A percentile compares a stretch with the other conserved stretches of the same genome.
Conservation (phyloP, 768 basidiomycete genomes). For the Hericium coralloides region DNA sequence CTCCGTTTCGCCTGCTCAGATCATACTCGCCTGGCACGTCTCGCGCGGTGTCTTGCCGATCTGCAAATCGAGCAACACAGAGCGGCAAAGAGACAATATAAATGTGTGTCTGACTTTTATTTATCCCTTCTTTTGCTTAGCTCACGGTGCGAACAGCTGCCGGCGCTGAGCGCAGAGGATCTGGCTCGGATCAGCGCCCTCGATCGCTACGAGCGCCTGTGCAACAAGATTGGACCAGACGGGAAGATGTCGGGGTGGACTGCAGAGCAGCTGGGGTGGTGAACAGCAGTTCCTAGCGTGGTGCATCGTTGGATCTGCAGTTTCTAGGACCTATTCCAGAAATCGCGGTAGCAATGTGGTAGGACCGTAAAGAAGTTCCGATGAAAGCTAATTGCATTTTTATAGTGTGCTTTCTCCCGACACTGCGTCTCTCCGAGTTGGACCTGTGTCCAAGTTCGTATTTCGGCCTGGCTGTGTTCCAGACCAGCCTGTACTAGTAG, state of each 20-base stretch:
- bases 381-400: no score
- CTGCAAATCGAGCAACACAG: conserved; percentile 38
- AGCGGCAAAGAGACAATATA: conserved; percentile 42
- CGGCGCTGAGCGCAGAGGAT: conserved; percentile 24
- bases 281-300: neutral
- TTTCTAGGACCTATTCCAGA: no score
- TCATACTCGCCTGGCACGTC: conserved; percentile 45
- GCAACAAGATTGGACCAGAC: conserved; percentile 22
- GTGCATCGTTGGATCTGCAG: neutral
- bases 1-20: conserved; percentile 34
- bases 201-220: conserved; percentile 25
- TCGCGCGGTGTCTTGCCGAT: conserved; percentile 34
- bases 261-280: conserved; percentile 32
- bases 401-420: no score
- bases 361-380: no score
- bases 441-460: no score
- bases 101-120: conserved; percentile 23
- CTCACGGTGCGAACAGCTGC: neutral
- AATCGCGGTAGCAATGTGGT: no score
- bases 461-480: no score
- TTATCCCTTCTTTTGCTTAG: no score
- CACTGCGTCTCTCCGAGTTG: no score
- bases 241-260: conserved; percentile 29
- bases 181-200: conserved; percentile 23
- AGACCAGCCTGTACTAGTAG: no score